A percentile compares a stretch with the other conserved stretches of the same genome.
Conservation (phyloP, 148 eudicot genomes). For the Arctostaphylos glauca region DNA sequence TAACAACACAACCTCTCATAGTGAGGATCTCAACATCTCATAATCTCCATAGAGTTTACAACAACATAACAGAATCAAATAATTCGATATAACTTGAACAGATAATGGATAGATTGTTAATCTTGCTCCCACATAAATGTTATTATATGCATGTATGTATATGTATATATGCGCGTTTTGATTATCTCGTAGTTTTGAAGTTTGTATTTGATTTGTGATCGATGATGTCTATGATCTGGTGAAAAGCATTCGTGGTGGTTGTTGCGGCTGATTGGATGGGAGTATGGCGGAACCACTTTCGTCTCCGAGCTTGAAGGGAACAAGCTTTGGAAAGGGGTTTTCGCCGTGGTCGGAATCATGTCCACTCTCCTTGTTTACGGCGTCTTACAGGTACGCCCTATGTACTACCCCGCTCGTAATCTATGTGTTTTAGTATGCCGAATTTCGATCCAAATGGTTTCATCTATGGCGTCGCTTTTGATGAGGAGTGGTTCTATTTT, state of each 20-base stretch:
- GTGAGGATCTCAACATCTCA: too few species aligned
- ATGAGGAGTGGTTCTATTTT: not conserved
- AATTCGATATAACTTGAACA: too few species aligned
- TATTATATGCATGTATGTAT: not conserved
- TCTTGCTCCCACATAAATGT: too few species aligned
- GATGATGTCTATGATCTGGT: not conserved
- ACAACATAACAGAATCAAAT: too few species aligned
- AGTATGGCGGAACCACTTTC: constrained; percentile 37
- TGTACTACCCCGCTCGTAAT: not conserved
- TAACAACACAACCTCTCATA: too few species aligned
- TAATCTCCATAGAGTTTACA: too few species aligned
- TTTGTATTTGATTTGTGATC: not conserved
- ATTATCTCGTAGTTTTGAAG: not conserved
- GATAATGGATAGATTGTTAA: too few species aligned
- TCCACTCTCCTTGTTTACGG: constrained; percentile 81
- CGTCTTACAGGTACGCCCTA: constrained; percentile 55
- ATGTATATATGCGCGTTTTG: not conserved
- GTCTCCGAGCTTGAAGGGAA: constrained; percentile 32
- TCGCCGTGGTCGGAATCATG: constrained; percentile 80
- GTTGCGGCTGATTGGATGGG: constrained; percentile 16
- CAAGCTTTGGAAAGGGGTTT: constrained; percentile 50
- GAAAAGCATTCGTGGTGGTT: constrained; percentile 1
- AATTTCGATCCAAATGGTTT: not conserved
- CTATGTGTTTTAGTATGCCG: not conserved
- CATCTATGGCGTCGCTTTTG: not conserved